phyloP scores from a whole-genome alignment of 371 early-diverging fungal genomes.

The Dichotomocladium elegans region DNA sequence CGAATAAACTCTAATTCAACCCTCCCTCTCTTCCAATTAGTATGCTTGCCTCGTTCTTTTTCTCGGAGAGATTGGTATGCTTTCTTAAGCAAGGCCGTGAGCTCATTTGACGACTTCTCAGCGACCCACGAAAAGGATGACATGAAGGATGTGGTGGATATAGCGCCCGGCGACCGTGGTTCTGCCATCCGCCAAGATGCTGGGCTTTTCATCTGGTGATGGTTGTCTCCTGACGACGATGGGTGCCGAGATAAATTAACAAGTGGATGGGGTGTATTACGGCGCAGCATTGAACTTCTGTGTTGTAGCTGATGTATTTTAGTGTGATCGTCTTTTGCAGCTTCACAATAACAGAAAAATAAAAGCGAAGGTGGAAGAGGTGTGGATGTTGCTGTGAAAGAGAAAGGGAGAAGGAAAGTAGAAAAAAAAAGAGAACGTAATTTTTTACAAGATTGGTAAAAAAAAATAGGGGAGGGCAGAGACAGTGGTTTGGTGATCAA shows the following conservation, averaged over 20 bases:
- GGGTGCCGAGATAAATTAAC: background rate
- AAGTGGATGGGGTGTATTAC: conserved; percentile 6
- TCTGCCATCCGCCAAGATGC: background rate
- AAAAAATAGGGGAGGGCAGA: background rate
- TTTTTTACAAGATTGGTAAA: background rate
- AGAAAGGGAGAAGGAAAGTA: background rate
- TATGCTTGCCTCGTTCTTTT: conserved; percentile 33
- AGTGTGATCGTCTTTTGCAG: too few relatives aligned
- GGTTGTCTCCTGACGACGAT: background rate
- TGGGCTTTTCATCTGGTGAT: background rate
- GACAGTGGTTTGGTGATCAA: too few relatives aligned
- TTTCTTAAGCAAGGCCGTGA: conserved; percentile 30
- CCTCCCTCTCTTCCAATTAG: too few relatives aligned
- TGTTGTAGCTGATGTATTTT: background rate
- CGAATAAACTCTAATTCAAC: too few relatives aligned
- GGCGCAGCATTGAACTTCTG: conserved; percentile 6
- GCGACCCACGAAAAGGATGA: conserved; percentile 41
- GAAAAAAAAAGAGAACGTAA: too few relatives aligned
- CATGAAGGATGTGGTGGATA: conserved; percentile 28
- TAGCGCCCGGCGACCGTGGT: conserved; percentile 19
- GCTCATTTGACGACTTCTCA: conserved; percentile 37
- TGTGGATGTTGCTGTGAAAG: background rate
- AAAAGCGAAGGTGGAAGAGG: too few relatives aligned
- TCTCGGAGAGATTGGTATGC: conserved; percentile 32
- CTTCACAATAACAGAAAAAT: too few relatives aligned